These are phyloP conservation scores for Phanerochaete sordida DNA, from an alignment of 768 basidiomycete species.

Conservation along the genomic window DNA sequence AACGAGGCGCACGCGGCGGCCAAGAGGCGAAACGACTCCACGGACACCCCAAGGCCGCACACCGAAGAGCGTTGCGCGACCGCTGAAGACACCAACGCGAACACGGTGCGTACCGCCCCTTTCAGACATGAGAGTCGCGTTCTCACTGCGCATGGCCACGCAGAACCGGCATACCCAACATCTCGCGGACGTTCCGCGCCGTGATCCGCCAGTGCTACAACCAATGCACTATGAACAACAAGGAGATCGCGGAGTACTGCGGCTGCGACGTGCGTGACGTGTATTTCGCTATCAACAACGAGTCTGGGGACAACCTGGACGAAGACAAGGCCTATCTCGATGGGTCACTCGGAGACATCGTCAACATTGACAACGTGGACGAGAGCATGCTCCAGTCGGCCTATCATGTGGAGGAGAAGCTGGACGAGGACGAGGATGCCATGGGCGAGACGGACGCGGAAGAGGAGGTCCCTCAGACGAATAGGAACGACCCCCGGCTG, in stretches of 20 bases:
- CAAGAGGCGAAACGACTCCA: background rate
- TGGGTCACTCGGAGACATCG: background rate
- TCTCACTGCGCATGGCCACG: background rate
- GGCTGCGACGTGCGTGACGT: constrained; percentile 3
- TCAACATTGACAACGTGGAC: background rate
- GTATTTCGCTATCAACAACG: background rate
- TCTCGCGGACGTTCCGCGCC: background rate
- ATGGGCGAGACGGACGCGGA: background rate
- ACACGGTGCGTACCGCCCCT: background rate
- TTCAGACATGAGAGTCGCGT: background rate
- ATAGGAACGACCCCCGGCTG: background rate
- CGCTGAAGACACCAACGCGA: background rate
- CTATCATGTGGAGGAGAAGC: constrained; percentile 1
- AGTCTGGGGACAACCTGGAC: background rate
- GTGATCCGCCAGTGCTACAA: background rate
- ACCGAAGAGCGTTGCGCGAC: background rate
- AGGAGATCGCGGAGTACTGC: constrained; percentile 4
- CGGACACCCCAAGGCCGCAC: background rate
- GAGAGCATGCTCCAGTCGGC: background rate
- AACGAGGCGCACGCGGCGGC: background rate
- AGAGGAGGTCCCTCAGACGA: background rate
- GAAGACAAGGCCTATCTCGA: background rate
- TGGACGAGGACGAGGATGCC: background rate
- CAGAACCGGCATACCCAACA: background rate
- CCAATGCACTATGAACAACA: background rate